These are phyloP conservation scores for Dipteronia sinensis DNA, from an alignment of 345 rosid genomes.

Conservation along the genomic window DNA sequence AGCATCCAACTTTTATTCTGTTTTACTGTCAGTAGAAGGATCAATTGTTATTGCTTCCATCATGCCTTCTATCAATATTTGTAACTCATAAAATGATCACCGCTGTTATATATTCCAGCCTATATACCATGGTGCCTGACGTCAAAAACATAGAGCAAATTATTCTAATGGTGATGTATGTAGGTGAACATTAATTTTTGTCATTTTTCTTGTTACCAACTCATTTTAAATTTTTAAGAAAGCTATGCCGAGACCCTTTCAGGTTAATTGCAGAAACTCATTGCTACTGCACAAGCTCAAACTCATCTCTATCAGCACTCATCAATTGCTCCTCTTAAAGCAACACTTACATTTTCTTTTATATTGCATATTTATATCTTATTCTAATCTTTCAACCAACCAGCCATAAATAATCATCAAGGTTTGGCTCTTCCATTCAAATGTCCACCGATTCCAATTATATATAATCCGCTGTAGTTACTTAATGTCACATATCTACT, in stretches of 20 bases:
- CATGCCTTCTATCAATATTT: not conserved
- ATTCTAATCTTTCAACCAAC: not conserved
- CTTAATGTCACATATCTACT: not conserved
- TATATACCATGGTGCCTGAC: not conserved
- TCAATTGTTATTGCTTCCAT: not conserved
- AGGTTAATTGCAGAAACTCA: not conserved
- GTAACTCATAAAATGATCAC: not conserved
- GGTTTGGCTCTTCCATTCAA: not conserved
- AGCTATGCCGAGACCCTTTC: not conserved
- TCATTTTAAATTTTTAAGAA: not conserved
- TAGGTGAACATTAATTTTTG: not conserved
- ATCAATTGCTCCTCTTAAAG: not conserved
- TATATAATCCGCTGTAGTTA: not conserved
- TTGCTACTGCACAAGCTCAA: not conserved
- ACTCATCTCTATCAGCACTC: not conserved
- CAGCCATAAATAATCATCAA: not conserved
- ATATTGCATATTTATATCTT: not conserved
- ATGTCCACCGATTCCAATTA: not conserved
- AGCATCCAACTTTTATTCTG: not conserved
- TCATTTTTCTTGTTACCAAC: not conserved
- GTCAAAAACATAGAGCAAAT: not conserved
- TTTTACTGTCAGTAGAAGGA: not conserved
- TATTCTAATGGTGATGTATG: not conserved
- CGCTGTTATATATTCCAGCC: not conserved
- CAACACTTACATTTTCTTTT: not conserved